Evolutionary conservation across 1,139 yeast species (phyloP), one percentile per base, ranked within the genome.

Genomic region (Pichia sp.): DNA sequence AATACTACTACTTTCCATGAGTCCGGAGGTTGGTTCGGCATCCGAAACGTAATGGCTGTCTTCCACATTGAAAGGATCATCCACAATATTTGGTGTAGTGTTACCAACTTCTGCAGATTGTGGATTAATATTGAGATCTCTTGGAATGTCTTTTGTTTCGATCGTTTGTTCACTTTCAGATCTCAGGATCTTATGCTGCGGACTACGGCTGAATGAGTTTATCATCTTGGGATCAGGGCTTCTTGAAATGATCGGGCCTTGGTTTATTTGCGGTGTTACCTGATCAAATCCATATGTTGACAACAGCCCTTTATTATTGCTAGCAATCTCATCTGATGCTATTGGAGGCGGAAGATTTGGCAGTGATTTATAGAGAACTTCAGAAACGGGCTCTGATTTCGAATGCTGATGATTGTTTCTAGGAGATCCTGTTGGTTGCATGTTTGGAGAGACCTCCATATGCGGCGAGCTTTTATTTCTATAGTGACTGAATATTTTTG

Each of bases 251-350:
- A 52, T 48, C 4, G 52, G 53, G 9, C 49, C 49, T 36, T 45
- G 43, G 29, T 44, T 44, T 31, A 46, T n/a, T 38, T 44, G 49
- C 5, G 51, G 50, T 3, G 49, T 36, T 10, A 45, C 40, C 10
- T 47, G 45, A 33, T 48, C 44, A 42, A 58, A 56, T 2, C 62
- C 62, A 38, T 56, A 56, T 3, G 56, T 51, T 23, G 52, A 52
- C 32, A 59, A 44, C 3, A 58, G 44, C 23, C 49, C 49, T 27
- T 29, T 7, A 10, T 29, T 10, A 11, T 28, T 9, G 7, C 7
- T 51, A 23, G 23, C 26, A 4, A 9, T 31, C 9, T 39, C 33
- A 27, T 37, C 45, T 4, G 44, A 33, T 26, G 41, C 11, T 35
- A 29, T 32, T 38, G 44, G 42, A 27, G 49, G 51, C 37, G 48